Conservation (phyloP, 345 rosid genomes). For the Brassica rapa region DNA sequence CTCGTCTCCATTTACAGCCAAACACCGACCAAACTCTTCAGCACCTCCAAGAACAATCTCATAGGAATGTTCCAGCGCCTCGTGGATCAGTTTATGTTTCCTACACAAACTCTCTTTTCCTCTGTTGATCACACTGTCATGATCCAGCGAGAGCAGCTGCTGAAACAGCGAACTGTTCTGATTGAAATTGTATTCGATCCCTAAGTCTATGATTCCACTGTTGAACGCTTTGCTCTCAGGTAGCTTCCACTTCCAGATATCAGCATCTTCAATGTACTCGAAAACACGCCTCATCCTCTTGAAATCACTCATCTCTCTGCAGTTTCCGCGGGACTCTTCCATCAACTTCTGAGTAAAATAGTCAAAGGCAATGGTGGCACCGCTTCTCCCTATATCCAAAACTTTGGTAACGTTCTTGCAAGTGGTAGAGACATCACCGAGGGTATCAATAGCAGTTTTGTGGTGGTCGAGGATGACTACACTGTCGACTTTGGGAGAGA, state of each 20-base stretch:
- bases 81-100: conserved; percentile 58
- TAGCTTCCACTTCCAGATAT: conserved; percentile 76
- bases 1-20: conserved; percentile 54
- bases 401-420: conserved; percentile 52
- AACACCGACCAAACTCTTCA: conserved; percentile 56
- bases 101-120: conserved; percentile 54
- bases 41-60: conserved; percentile 65
- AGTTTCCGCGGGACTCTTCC: conserved; percentile 12
- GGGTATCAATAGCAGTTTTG: conserved; percentile 61
- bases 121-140: conserved; percentile 50
- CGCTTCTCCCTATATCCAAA: conserved; percentile 69
- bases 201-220: conserved; percentile 65
- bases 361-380: conserved; percentile 76
- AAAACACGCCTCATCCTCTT: conserved; percentile 53
- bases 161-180: conserved; percentile 59
- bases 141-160: conserved; percentile 65
- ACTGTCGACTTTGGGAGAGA: conserved; percentile 56
- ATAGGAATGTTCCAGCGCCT: conserved; percentile 51
- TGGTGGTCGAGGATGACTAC: conserved; percentile 70
- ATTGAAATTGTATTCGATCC: conserved; percentile 50
- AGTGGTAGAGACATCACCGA: conserved; percentile 36
- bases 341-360: conserved; percentile 58
- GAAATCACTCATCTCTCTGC: conserved; percentile 38
- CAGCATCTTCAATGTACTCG: conserved; percentile 72
- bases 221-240: conserved; percentile 69